phyloP scores from a whole-genome alignment of 345 rosid species.

The Eucalyptus leucophloia region DNA sequence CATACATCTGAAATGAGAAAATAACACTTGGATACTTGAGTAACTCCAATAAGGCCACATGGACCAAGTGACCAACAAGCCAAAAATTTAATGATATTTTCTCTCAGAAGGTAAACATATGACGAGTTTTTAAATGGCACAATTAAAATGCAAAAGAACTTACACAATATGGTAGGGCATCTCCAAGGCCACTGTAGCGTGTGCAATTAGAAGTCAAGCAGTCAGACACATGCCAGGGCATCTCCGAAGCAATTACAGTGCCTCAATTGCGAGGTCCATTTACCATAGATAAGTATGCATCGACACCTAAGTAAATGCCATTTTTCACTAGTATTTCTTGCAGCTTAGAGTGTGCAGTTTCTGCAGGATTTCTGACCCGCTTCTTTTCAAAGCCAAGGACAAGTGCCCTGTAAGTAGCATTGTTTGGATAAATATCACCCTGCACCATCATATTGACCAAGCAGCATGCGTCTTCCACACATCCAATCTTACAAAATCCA shows the following conservation, averaged over 20 bases:
- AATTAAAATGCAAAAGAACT: background rate
- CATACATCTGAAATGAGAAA: background rate
- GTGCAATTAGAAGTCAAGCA: background rate
- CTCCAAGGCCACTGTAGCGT: background rate
- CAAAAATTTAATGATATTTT: background rate
- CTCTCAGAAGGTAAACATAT: background rate
- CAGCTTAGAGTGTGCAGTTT: slow-evolving; percentile 23
- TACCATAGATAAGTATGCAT: background rate
- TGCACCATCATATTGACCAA: slow-evolving; percentile 30
- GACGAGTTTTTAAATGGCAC: background rate
- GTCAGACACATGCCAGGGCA: background rate
- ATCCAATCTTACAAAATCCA: slow-evolving; percentile 29
- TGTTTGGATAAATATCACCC: slow-evolving; percentile 25
- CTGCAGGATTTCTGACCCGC: slow-evolving; percentile 4
- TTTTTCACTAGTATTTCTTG: background rate
- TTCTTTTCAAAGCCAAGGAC: slow-evolving; percentile 23
- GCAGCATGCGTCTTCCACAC: slow-evolving; percentile 21
- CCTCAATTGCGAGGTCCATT: background rate
- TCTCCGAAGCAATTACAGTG: background rate
- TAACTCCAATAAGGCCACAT: background rate
- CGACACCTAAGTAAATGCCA: background rate
- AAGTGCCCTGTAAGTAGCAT: slow-evolving; percentile 19
- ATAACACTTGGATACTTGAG: background rate
- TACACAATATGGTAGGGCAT: background rate
- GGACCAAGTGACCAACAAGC: background rate